These are phyloP conservation scores for Medicago ruthenica DNA, from an alignment of 306 rosid genomes.

Conservation along the genomic window DNA sequence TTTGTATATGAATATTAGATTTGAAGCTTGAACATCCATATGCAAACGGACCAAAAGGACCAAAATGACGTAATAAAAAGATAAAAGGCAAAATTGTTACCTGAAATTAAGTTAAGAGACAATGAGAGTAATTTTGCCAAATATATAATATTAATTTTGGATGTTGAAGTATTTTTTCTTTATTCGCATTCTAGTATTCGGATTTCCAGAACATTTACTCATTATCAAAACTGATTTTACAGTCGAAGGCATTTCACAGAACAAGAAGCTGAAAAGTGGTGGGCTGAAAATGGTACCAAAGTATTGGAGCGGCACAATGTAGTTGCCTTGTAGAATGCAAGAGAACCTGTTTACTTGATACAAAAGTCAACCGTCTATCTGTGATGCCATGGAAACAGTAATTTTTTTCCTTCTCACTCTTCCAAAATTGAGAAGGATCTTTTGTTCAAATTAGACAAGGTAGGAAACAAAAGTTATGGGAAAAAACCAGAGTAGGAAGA, in stretches of 20 bases:
- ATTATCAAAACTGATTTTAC: conserved; percentile 44
- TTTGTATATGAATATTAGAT: no score
- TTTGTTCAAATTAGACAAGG: conserved; percentile 39
- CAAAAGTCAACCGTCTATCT: conserved; percentile 34
- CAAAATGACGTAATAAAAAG: no score
- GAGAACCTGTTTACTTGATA: conserved; percentile 36
- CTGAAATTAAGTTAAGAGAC: no score
- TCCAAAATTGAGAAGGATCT: conserved; percentile 33
- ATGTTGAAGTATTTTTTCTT: conserved; percentile 26
- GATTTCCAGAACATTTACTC: conserved; percentile 36
- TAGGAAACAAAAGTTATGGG: conserved; percentile 48
- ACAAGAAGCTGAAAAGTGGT: conserved; percentile 88
- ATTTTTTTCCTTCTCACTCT: conserved; percentile 38
- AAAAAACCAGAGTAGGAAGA: conserved; percentile 37
- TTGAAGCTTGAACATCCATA: no score
- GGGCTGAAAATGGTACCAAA: conserved; percentile 79
- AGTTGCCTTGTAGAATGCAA: conserved; percentile 55
- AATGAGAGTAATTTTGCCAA: no score
- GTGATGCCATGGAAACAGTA: conserved; percentile 52
- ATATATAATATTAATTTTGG: background rate
- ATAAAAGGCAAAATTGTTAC: no score
- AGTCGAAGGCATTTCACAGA: conserved; percentile 90
- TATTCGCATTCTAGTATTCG: conserved; percentile 28
- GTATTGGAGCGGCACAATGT: conserved; percentile 69
- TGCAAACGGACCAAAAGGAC: no score